A percentile compares a stretch with the other conserved stretches of the same genome.
Evolutionary conservation across 805 yeast genomes (phyloP).

Genomic region (Candida railenensis): DNA sequence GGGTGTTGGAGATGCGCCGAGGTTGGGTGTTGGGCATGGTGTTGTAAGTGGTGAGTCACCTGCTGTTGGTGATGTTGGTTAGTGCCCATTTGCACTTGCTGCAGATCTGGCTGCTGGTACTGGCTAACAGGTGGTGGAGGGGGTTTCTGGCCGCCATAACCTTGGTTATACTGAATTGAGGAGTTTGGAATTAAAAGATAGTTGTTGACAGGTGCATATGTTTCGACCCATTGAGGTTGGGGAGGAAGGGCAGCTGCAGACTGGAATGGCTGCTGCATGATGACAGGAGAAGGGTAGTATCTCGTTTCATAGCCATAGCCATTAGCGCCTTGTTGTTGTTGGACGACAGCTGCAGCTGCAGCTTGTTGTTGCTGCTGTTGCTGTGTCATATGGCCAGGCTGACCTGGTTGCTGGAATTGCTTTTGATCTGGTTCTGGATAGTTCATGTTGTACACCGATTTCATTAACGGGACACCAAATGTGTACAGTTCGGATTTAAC

Average conservation of each 20-base stretch:
- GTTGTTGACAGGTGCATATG: constrained; percentile 16
- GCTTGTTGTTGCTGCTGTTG: not conserved
- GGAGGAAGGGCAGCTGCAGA: constrained; percentile 7
- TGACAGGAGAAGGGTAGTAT: constrained; percentile 21
- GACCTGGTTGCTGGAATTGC: not conserved
- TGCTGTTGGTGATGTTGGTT: constrained; percentile 8
- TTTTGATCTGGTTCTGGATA: constrained; percentile 3
- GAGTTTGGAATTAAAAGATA: constrained; percentile 20
- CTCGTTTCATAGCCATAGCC: constrained; percentile 15
- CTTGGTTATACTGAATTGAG: constrained; percentile 2
- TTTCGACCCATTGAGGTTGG: constrained; percentile 7
- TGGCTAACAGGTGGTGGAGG: constrained; percentile 3
- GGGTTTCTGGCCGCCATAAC: constrained; percentile 1
- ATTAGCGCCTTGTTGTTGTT: not conserved
- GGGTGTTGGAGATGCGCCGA: constrained; percentile 3
- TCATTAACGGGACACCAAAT: constrained; percentile 1
- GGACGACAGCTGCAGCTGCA: not conserved
- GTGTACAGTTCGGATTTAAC: constrained; percentile 1
- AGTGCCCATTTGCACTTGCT: constrained; percentile 4
- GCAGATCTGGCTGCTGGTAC: constrained; percentile 3
- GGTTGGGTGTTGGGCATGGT: constrained; percentile 1
- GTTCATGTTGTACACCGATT: constrained; percentile 1
- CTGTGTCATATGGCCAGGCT: not conserved
- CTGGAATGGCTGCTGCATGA: constrained; percentile 23
- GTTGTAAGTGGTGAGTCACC: constrained; percentile 8